A percentile compares a stretch with the other conserved stretches of the same genome.
Evolutionary conservation across 768 basidiomycete species (phyloP).

Genomic region (Termitomyces sp.): DNA sequence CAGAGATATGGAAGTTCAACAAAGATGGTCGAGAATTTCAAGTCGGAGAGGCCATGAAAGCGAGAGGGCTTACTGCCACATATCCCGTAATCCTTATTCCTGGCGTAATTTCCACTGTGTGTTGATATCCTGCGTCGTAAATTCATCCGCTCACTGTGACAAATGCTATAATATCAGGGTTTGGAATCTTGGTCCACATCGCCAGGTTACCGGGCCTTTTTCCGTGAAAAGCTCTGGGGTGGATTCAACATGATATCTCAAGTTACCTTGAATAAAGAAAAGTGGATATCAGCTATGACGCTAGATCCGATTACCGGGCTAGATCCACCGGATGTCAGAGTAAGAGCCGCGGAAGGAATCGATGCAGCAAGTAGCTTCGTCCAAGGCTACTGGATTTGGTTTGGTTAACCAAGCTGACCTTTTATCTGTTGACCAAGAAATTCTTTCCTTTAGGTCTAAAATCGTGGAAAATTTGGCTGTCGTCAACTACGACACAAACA

Average conservation of each 20-base stretch:
- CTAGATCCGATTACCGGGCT: constrained; percentile 90
- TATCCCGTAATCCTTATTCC: constrained; percentile 85
- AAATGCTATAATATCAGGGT: constrained; percentile 35
- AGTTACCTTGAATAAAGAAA: constrained; percentile 75
- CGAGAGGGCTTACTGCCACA: constrained; percentile 57
- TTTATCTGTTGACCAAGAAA: not conserved
- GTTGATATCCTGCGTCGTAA: constrained; percentile 13
- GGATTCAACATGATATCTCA: constrained; percentile 82
- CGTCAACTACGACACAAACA: constrained; percentile 90
- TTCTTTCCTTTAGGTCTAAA: constrained; percentile 55
- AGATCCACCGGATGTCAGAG: constrained; percentile 79
- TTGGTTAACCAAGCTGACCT: constrained; percentile 8
- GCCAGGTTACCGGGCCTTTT: constrained; percentile 80
- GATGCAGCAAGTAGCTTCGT: constrained; percentile 85
- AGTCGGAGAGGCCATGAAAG: constrained; percentile 64
- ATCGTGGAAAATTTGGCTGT: constrained; percentile 93
- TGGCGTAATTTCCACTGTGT: constrained; percentile 82
- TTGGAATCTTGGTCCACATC: constrained; percentile 93
- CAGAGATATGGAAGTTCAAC: constrained; percentile 78
- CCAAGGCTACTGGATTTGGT: constrained; percentile 95
- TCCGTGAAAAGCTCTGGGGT: constrained; percentile 84
- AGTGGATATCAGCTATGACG: constrained; percentile 87
- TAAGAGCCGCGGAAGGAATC: constrained; percentile 89
- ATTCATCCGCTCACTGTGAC: not conserved
- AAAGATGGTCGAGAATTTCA: constrained; percentile 78